Conservation (phyloP, 2,329 filamentous ascomycete species). For the Diaporthe citriasiana region DNA sequence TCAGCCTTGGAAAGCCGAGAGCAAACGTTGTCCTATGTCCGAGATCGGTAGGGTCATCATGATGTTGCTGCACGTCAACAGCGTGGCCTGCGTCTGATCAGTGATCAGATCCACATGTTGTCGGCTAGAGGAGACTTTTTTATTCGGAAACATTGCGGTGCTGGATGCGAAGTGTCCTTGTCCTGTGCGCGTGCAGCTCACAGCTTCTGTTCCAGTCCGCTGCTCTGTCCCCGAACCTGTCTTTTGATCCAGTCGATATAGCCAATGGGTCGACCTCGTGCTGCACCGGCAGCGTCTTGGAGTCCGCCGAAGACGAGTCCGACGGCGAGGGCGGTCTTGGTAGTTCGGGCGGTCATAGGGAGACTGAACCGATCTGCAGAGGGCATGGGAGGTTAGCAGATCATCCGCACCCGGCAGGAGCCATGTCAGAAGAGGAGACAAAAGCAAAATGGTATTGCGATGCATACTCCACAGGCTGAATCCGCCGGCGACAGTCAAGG, state of each 20-base stretch:
- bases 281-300: conserved; percentile 80
- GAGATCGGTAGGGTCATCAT: conserved; percentile 45
- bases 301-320: conserved; percentile 84
- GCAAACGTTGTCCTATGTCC: conserved; percentile 4
- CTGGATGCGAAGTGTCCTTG: background rate
- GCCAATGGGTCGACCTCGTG: conserved; percentile 78
- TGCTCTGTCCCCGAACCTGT: conserved; percentile 53
- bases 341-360: conserved; percentile 81
- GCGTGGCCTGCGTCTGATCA: background rate
- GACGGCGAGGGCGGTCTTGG: conserved; percentile 82
- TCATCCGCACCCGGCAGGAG: conserved; percentile 17
- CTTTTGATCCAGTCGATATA: conserved; percentile 79
- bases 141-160: background rate
- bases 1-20: conserved; percentile 36
- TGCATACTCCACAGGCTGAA: conserved; percentile 88
- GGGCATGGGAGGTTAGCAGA: conserved; percentile 30
- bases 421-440: background rate
- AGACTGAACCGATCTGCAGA: conserved; percentile 81
- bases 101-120: background rate
- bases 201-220: conserved; percentile 42
- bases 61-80: conserved; percentile 16
- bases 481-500: conserved; percentile 84
- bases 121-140: background rate
- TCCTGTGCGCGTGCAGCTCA: conserved; percentile 36
- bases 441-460: background rate